Conservation (phyloP, 352 stramenopile genomes). For the Phytophthora quininea region DNA sequence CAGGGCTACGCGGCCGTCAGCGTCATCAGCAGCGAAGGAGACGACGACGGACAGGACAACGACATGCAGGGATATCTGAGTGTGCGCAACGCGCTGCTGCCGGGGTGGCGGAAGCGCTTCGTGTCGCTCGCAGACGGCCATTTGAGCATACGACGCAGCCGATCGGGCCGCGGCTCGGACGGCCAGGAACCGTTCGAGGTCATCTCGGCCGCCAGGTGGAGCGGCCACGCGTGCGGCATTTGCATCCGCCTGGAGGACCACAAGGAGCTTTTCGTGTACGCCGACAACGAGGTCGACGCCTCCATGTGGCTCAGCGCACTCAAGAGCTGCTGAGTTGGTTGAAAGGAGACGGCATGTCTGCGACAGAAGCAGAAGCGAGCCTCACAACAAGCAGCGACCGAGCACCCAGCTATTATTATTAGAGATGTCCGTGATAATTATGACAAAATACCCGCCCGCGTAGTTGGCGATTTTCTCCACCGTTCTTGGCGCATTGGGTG, state of each 20-base stretch:
- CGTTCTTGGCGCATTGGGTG: background rate
- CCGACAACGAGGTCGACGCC: slow-evolving; percentile 47
- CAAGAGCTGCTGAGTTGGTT: slow-evolving; percentile 45
- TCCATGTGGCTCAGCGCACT: slow-evolving; percentile 61
- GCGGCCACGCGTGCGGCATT: slow-evolving; percentile 45
- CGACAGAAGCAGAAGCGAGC: slow-evolving; percentile 26
- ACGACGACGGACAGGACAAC: slow-evolving; percentile 35
- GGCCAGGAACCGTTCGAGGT: slow-evolving; percentile 45
- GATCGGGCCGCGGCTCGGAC: slow-evolving; percentile 28
- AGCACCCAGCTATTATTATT: slow-evolving; percentile 40
- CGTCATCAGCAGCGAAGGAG: slow-evolving; percentile 54
- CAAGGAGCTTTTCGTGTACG: slow-evolving; percentile 62
- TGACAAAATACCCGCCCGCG: slow-evolving; percentile 28
- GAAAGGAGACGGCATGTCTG: slow-evolving; percentile 17
- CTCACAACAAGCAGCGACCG: too few species aligned
- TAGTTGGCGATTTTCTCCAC: slow-evolving; percentile 15
- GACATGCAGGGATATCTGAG: slow-evolving; percentile 55
- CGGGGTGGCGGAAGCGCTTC: slow-evolving; percentile 63
- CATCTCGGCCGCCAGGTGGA: slow-evolving; percentile 50
- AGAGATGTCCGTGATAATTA: slow-evolving; percentile 40
- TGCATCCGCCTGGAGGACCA: slow-evolving; percentile 56
- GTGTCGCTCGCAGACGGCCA: slow-evolving; percentile 53
- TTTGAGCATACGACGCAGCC: slow-evolving; percentile 41
- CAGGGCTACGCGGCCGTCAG: slow-evolving; percentile 45
- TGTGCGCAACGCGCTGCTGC: slow-evolving; percentile 44